phyloP scores from a whole-genome alignment of 176 grass and related monocot species.

The Triticum monococcum region DNA sequence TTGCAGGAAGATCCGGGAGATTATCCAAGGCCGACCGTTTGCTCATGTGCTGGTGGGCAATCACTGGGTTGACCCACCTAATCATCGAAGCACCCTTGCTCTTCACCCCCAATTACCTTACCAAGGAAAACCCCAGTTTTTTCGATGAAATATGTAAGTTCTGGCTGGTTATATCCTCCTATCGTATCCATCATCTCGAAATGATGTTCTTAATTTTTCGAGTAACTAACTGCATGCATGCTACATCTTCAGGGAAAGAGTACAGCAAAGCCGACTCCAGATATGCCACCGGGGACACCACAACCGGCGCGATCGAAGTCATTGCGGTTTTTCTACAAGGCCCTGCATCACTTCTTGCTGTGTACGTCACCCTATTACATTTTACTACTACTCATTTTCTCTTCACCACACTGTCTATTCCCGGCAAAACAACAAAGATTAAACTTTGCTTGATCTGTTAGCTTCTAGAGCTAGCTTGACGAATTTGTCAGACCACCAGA shows the following conservation, averaged over 20 bases:
- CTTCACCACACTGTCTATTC: no score
- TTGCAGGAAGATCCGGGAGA: slow-evolving; percentile 46
- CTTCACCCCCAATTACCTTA: slow-evolving; percentile 65
- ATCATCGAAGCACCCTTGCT: slow-evolving; percentile 72
- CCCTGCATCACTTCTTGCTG: slow-evolving; percentile 64
- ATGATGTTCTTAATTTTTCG: no score
- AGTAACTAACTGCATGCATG: no score
- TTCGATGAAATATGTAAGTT: slow-evolving; percentile 89
- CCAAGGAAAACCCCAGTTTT: slow-evolving; percentile 58
- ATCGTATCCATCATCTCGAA: no score
- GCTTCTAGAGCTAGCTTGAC: no score
- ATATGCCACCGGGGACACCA: slow-evolving; percentile 66
- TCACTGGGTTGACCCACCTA: slow-evolving; percentile 79
- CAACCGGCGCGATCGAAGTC: slow-evolving; percentile 63
- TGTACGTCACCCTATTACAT: slow-evolving; percentile 32
- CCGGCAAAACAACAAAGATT: no score
- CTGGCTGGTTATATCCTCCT: not conserved
- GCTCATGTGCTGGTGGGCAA: slow-evolving; percentile 92
- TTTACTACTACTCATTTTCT: not conserved
- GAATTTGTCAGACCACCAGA: no score
- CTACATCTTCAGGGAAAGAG: slow-evolving; percentile 68
- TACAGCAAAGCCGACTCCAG: slow-evolving; percentile 89
- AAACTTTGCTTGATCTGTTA: no score
- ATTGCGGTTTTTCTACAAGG: slow-evolving; percentile 76
- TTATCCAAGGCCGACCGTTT: slow-evolving; percentile 66